Conservation (phyloP, 1,284 basidiomycete genomes). For the Hortiboletus rubellus region DNA sequence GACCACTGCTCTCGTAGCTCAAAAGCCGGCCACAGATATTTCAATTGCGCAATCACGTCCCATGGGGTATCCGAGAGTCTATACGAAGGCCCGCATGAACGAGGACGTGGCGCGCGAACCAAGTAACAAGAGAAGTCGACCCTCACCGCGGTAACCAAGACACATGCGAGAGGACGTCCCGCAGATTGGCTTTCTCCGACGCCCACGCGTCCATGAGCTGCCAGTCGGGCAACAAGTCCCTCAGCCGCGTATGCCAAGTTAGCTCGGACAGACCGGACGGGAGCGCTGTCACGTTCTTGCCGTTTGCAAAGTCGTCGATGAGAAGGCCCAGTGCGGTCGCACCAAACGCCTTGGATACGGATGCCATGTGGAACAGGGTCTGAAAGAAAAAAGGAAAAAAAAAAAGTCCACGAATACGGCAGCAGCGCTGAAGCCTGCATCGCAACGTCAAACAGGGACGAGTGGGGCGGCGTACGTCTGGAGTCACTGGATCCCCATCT, state of each 20-base stretch:
- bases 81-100: conserved; percentile 21
- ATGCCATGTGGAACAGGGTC: conserved; percentile 27
- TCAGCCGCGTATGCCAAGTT: conserved; percentile 38
- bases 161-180: conserved; percentile 41
- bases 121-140: too few relatives aligned
- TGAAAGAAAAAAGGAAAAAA: too few relatives aligned
- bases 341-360: conserved; percentile 44
- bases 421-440: too few relatives aligned
- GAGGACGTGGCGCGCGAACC: too few relatives aligned
- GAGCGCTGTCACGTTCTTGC: conserved; percentile 38
- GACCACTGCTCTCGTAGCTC: conserved; percentile 42
- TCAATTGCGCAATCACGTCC: conserved; percentile 34
- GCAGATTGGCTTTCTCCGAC: conserved; percentile 34
- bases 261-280: conserved; percentile 34
- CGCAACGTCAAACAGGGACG: too few relatives aligned
- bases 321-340: conserved; percentile 41
- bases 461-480: conserved; percentile 14
- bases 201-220: conserved; percentile 38
- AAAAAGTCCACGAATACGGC: too few relatives aligned
- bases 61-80: conserved; percentile 27
- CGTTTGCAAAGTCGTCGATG: conserved; percentile 25
- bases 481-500: conserved; percentile 21
- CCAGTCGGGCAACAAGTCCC: conserved; percentile 41
- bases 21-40: conserved; percentile 37
- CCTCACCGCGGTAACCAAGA: conserved; percentile 40